Conservation (phyloP, 768 basidiomycete species). For the Rhizopogon vulgaris region DNA sequence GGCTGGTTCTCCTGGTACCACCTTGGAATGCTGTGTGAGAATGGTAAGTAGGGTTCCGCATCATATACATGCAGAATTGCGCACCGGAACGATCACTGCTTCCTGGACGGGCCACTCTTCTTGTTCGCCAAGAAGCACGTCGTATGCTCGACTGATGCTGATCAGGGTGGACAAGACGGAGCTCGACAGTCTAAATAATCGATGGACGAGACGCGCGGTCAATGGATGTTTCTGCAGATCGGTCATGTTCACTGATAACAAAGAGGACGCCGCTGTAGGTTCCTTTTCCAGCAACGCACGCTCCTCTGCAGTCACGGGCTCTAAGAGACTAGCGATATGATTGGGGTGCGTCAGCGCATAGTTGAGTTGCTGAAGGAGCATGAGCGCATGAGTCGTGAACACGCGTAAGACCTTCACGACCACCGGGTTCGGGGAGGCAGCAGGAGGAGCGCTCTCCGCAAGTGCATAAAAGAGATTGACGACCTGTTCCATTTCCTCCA, state of each 20-base stretch:
- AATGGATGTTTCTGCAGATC: constrained; percentile 70
- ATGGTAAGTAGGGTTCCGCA: not conserved
- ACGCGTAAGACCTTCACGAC: constrained; percentile 60
- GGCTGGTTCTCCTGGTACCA: constrained; percentile 74
- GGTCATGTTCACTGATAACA: constrained; percentile 37
- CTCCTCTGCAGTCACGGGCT: constrained; percentile 76
- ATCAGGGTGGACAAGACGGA: constrained; percentile 67
- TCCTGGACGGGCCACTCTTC: constrained; percentile 71
- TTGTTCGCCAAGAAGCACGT: constrained; percentile 53
- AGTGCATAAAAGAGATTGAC: constrained; percentile 75
- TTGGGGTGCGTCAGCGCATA: constrained; percentile 90
- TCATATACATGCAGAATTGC: not conserved
- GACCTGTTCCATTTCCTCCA: constrained; percentile 80
- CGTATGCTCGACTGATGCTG: constrained; percentile 63
- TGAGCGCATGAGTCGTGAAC: constrained; percentile 62
- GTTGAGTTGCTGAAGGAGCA: constrained; percentile 81
- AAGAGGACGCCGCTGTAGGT: constrained; percentile 22
- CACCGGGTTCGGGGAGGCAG: constrained; percentile 30
- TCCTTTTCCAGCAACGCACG: constrained; percentile 64
- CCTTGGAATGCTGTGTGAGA: constrained; percentile 67
- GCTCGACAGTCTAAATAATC: constrained; percentile 63
- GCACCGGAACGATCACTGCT: constrained; percentile 67
- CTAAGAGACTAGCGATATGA: constrained; percentile 74
- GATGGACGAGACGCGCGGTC: constrained; percentile 63
- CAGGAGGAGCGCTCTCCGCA: constrained; percentile 37